Percentiles rank a stretch among this genome's conserved stretches.
These are phyloP conservation scores for Lagenidium giganteum DNA, from an alignment of 352 stramenopile species.

Conservation along the genomic window DNA sequence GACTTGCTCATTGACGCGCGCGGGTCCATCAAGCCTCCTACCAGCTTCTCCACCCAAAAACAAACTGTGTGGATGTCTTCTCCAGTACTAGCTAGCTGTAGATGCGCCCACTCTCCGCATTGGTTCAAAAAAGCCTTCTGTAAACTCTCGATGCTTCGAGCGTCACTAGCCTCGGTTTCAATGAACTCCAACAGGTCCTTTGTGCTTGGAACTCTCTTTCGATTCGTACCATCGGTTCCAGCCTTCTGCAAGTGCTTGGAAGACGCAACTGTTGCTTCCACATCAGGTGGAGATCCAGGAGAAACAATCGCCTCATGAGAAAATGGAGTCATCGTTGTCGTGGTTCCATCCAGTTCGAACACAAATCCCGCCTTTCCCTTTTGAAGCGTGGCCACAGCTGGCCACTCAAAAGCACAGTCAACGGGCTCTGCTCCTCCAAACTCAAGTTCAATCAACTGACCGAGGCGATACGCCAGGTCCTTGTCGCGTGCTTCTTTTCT, in stretches of 20 bases:
- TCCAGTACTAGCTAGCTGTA: constrained; percentile 23
- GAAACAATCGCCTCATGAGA: no score
- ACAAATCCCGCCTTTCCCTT: constrained; percentile 4
- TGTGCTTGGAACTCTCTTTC: no score
- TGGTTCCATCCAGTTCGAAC: constrained; percentile 2
- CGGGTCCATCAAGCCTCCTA: constrained; percentile 16
- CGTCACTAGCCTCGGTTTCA: neutral
- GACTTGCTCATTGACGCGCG: neutral
- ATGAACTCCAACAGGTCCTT: no score
- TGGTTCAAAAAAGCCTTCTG: constrained; percentile 41
- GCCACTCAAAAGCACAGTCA: no score
- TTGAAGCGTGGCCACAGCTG: neutral
- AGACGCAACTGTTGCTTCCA: no score
- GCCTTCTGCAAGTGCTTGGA: no score
- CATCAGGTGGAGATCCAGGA: no score
- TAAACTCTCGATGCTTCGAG: neutral
- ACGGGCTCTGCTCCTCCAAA: no score
- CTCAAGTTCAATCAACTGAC: neutral
- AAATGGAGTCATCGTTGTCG: no score
- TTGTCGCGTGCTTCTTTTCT: constrained; percentile 57
- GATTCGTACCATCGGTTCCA: no score
- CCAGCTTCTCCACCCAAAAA: constrained; percentile 50
- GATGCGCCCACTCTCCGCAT: constrained; percentile 47
- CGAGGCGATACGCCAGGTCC: constrained; percentile 45
- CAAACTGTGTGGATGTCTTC: constrained; percentile 39